Evolutionary conservation across 75 land plant species (phyloP).

Genomic region (Cunninghamia lanceolata): DNA sequence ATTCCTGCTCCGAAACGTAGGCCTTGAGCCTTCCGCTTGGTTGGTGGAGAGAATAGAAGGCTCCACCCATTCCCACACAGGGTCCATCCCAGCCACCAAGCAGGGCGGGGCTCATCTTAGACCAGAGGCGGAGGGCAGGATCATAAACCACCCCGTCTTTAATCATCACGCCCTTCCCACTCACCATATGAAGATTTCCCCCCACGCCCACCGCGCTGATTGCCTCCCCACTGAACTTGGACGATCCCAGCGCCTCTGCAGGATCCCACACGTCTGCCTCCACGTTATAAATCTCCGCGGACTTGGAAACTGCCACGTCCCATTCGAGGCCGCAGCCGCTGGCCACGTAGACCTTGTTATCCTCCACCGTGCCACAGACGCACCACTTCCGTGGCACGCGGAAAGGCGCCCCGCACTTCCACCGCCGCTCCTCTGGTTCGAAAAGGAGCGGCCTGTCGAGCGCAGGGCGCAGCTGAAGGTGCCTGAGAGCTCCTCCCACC

Average conservation of each 20-base stretch:
- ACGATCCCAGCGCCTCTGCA: conserved; percentile 9
- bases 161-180: conserved; percentile 27
- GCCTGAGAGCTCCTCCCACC: not conserved
- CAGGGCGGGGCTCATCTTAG: conserved; percentile 24
- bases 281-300: conserved; percentile 25
- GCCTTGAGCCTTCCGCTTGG: conserved; percentile 22
- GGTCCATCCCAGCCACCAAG: conserved; percentile 27
- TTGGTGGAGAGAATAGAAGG: conserved; percentile 16
- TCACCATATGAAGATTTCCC: conserved; percentile 30
- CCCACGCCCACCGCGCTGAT: conserved; percentile 19
- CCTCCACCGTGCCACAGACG: conserved; percentile 17
- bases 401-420: conserved; percentile 23
- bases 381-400: conserved; percentile 29
- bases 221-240: conserved; percentile 35
- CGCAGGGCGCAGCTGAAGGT: conserved; percentile 25
- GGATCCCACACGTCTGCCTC: conserved; percentile 15
- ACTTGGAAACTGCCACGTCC: conserved; percentile 23
- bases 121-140: conserved; percentile 11
- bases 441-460: conserved; percentile 33
- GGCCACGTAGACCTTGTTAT: conserved; percentile 20
- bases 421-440: conserved; percentile 7
- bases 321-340: conserved; percentile 32
- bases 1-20: conserved; percentile 8
- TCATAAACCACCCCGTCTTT: conserved; percentile 26
- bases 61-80: conserved; percentile 16